A percentile compares a stretch with the other conserved stretches of the same genome.
Conservation (phyloP, 768 basidiomycete genomes). For the Boletus sp. region DNA sequence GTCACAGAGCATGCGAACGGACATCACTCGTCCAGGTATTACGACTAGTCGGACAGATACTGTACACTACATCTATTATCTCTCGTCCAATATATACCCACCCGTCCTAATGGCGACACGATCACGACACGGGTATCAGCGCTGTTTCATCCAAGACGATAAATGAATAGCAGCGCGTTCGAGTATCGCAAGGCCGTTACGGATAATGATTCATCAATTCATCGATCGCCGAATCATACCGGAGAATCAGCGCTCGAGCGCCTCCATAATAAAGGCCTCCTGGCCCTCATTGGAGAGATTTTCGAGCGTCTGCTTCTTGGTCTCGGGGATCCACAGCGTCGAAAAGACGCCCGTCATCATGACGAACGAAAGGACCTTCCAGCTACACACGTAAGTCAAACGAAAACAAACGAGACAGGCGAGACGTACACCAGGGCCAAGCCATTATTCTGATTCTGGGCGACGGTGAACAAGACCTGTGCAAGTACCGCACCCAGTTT, state of each 20-base stretch:
- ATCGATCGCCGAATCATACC: neutral
- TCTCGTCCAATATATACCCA: too few relatives aligned
- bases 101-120: neutral
- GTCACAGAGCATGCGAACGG: too few relatives aligned
- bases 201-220: neutral
- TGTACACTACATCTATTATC: too few relatives aligned
- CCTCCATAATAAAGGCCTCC: neutral
- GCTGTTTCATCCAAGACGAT: neutral
- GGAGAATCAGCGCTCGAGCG: neutral
- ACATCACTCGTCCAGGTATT: too few relatives aligned
- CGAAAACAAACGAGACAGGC: neutral
- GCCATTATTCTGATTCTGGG: neutral
- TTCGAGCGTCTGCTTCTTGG: conserved; percentile 59
- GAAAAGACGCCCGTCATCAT: conserved; percentile 81
- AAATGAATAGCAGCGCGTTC: neutral
- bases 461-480: conserved; percentile 42
- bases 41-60: neutral
- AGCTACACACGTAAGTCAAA: neutral
- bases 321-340: conserved; percentile 74
- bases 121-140: neutral
- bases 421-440: neutral
- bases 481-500: conserved; percentile 80
- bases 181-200: neutral
- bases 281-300: conserved; percentile 60
- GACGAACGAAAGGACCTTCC: conserved; percentile 76